Evolutionary conservation across 1,139 yeast species (phyloP), one percentile per base, ranked within the genome.

Genomic region (Tardiomyces depauwii): DNA sequence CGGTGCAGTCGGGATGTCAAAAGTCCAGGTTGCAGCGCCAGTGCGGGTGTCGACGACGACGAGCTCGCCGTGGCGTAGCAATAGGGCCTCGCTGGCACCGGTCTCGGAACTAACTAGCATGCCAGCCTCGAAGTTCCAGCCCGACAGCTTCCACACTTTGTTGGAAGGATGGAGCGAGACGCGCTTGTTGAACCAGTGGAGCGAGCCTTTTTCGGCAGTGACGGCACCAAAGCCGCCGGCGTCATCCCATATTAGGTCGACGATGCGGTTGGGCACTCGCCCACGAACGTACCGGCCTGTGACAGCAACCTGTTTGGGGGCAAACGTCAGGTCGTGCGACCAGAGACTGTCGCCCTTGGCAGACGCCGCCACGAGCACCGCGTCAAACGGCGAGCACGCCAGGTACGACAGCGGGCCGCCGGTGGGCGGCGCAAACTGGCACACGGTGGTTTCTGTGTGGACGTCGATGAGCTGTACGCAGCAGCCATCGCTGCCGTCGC

Each of bases 271-370:
- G 2, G 80, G 73, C 0, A 85, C 80, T 55, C 77, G 78, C 2
- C 89, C 89, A 39, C 88, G 67, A 11, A 64, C 65, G 54, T 78
- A 80, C 51, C 77, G 76, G 13, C 84, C 87, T 44, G 78, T 60
- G 21, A 81, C 63, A 0, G 76, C 67, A 2, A 81, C 70, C 51
- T 77, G 77, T 1, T 55, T 55, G 0, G 81, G 78, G 36, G 73
- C 63, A 48, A 72, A 71, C 41, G 80, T 70, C 46, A 76, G 67
- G 55, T 82, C 89, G 82, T 86, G 82, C 52, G 80, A 67, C 55
- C 71, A 79, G 12, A 81, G 65, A 44, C 70, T 72, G 56, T 82
- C 88, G 2, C 89, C 89, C 46, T 84, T 68, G 18, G 63, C 57
- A 18, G 76, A 74, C 2, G 74, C 72, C n/a, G 81, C 76, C 0